Percentiles rank a stretch among this genome's conserved stretches.
Evolutionary conservation across 2,329 filamentous ascomycete genomes (phyloP).

Genomic region (Claviceps sp.): DNA sequence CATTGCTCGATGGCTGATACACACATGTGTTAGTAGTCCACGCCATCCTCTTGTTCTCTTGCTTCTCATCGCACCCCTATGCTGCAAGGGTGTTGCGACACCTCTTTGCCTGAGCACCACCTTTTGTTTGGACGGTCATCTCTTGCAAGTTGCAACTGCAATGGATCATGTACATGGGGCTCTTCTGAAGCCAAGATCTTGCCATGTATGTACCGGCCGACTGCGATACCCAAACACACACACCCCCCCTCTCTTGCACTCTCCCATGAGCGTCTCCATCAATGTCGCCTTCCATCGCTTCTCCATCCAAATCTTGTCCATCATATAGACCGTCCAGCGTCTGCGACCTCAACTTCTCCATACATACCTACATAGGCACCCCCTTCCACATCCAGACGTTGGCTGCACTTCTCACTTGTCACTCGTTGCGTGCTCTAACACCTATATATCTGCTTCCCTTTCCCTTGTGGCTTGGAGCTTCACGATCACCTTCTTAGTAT

Average conservation of each 20-base stretch:
- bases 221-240: neutral
- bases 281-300: neutral
- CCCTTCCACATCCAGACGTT: constrained; percentile 2
- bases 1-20: neutral
- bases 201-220: constrained; percentile 4
- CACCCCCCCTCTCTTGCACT: neutral
- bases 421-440: neutral
- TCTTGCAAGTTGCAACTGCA: neutral
- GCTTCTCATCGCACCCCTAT: neutral
- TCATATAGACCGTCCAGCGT: neutral
- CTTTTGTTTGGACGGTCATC: neutral
- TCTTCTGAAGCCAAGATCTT: constrained; percentile 6
- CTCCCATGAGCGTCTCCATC: neutral
- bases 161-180: neutral
- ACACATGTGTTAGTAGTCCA: neutral
- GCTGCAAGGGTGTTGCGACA: constrained; percentile 1
- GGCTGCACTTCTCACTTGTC: neutral
- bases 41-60: neutral
- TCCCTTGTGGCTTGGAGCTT: neutral
- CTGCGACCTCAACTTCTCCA: constrained; percentile 1
- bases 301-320: constrained; percentile 1
- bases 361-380: neutral
- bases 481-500: neutral
- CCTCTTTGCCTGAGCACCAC: constrained; percentile 4
- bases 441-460: constrained; percentile 5